Evolutionary conservation across 176 grass and related monocot genomes (phyloP).

Genomic region (sorghum (Sorghum bicolor)): DNA sequence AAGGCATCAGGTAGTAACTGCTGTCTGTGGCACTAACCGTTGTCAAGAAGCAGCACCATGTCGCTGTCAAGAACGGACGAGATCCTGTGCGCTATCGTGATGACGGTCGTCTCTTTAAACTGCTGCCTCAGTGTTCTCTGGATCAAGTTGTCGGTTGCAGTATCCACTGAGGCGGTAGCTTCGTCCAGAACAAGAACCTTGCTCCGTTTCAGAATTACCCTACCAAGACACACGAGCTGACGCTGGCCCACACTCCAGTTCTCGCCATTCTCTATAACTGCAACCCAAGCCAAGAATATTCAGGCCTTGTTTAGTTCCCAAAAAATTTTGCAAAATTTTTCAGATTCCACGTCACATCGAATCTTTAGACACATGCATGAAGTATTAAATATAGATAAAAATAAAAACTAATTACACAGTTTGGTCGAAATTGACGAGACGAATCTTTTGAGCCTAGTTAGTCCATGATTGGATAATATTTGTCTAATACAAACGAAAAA

Average conservation of each 20-base stretch:
- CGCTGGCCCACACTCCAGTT: conserved; percentile 88
- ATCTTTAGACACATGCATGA: too few species aligned
- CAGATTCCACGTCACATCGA: too few species aligned
- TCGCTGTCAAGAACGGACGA: conserved; percentile 76
- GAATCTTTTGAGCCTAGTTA: too few species aligned
- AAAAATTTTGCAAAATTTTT: too few species aligned
- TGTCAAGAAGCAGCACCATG: conserved; percentile 72
- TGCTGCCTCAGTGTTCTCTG: conserved; percentile 74
- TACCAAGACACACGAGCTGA: conserved; percentile 65
- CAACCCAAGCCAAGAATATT: not conserved
- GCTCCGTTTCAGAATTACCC: conserved; percentile 74
- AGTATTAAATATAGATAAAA: too few species aligned
- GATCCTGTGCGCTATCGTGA: conserved; percentile 68
- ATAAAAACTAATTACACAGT: too few species aligned
- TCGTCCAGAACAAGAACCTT: conserved; percentile 78
- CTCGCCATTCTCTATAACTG: conserved; percentile 87
- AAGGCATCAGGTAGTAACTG: not conserved
- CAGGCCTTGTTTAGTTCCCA: too few species aligned
- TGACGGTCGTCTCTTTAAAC: conserved; percentile 60
- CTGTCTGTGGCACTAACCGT: conserved; percentile 42
- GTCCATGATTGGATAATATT: too few species aligned
- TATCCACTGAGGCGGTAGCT: conserved; percentile 73
- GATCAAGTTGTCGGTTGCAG: conserved; percentile 69
- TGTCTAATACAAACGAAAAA: too few species aligned
- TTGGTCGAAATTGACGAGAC: too few species aligned